Base-by-base conservation (phyloP, 2,329 filamentous ascomycete species). In the Hypocrella siamensis region DNA sequence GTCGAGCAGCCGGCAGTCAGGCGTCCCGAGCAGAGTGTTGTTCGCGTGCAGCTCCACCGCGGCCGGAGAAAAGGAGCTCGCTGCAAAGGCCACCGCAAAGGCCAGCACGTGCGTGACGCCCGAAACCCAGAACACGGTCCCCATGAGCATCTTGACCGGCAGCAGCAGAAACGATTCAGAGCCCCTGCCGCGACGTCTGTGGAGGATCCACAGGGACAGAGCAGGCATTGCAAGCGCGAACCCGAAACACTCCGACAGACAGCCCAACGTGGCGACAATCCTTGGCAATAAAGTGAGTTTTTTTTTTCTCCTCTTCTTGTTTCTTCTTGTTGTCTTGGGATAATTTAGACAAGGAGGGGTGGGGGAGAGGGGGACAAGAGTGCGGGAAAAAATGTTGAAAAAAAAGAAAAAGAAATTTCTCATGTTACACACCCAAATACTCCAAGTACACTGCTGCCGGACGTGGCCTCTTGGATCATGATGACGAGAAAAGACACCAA, bases 41-140 rank as follows among this genome's bases (percentile, higher is more conserved):
- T 12, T 22, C 5, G 35, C 15, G n/a, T 38, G 38, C 17, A 34
- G 26, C 2, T 34, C 27, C 3, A 3, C 9, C 9, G n/a, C 21
- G 12, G 11, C 24, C 12, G 3, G 4, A 12, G 11, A 9, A 8
- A 32, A 2, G 16, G 28, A 25, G 3, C 31, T 32, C 17, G 38
- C 35, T 5, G 17, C n/a, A 17, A 34, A 24, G 4, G 38, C 35
- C 22, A 40, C 19, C 14, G 34, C 17, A n/a, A 40, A 38, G 16
- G 33, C 31, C 7, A 31, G 33, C 19, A 40, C 14, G 17, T 40
- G 38, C 12, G 33, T 36, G 2, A 33, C 10, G 3, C 30, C 21
- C 8, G 38, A 34, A 10, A 33, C 19, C 19, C 29, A 27, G 15
- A 34, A 33, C 9, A 36, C n/a, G 14, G 17, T 29, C 16, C 15